phyloP scores from a whole-genome alignment of 2,329 filamentous ascomycete genomes.

The Nemania bipapillata region DNA sequence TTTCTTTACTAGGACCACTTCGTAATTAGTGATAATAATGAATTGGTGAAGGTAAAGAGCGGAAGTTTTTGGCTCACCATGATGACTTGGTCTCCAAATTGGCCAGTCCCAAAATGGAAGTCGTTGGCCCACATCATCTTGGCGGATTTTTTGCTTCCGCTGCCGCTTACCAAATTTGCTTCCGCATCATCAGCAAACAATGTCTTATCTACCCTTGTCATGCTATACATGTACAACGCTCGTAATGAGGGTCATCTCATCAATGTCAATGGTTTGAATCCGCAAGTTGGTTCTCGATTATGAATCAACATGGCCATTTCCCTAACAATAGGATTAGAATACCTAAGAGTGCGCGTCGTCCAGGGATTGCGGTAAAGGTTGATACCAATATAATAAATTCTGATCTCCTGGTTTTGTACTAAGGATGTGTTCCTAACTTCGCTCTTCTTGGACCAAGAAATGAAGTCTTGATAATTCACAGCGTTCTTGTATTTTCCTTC shows the following conservation, averaged over 20 bases:
- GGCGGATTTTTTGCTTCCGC: conserved; percentile 22
- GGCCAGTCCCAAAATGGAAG: conserved; percentile 3
- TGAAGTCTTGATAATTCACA: neutral
- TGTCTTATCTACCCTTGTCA: too few relatives aligned
- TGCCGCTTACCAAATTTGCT: conserved; percentile 20
- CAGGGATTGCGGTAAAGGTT: too few relatives aligned
- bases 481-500: neutral
- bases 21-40: neutral
- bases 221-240: neutral
- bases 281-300: neutral
- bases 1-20: neutral
- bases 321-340: too few relatives aligned
- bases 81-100: neutral
- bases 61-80: neutral
- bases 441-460: neutral
- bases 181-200: conserved; percentile 1
- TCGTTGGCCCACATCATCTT: conserved; percentile 7
- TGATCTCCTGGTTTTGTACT: neutral
- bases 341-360: too few relatives aligned
- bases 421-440: neutral
- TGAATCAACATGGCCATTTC: neutral
- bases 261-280: neutral
- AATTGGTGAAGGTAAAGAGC: neutral
- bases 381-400: neutral
- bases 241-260: neutral